A percentile compares a stretch with the other conserved stretches of the same genome.
These are phyloP conservation scores for Hypoxylon sp. DNA, from an alignment of 2,329 filamentous ascomycete genomes.

Conservation along the genomic window DNA sequence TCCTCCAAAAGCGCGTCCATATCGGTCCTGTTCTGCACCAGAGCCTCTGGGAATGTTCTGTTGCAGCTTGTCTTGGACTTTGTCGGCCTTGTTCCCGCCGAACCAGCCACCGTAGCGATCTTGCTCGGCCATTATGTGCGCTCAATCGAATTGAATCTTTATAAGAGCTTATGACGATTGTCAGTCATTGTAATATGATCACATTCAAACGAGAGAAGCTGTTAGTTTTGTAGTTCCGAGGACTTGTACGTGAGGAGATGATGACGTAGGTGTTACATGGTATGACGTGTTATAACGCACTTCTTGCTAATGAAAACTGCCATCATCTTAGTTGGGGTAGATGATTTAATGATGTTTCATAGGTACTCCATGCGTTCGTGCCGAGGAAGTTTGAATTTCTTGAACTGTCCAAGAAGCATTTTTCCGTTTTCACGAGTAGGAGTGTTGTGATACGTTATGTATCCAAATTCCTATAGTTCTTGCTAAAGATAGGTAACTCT, in stretches of 20 bases:
- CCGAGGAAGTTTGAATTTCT: too few species aligned
- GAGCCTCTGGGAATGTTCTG: conserved; percentile 29
- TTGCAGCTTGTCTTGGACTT: conserved; percentile 27
- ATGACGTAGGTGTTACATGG: conserved; percentile 32
- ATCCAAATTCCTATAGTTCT: too few species aligned
- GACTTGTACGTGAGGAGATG: conserved; percentile 15
- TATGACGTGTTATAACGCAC: conserved; percentile 25
- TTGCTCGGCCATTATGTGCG: too few species aligned
- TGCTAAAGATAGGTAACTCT: too few species aligned
- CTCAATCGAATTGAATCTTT: too few species aligned
- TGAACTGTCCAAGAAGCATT: too few species aligned
- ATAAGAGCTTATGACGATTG: too few species aligned
- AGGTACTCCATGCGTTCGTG: too few species aligned
- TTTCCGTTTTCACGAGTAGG: too few species aligned
- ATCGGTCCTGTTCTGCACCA: conserved; percentile 40
- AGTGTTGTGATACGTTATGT: too few species aligned
- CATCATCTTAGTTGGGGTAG: neutral
- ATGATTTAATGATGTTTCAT: too few species aligned
- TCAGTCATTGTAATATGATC: conserved; percentile 44
- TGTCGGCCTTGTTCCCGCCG: conserved; percentile 28
- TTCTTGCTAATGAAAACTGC: conserved; percentile 4
- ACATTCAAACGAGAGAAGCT: neutral
- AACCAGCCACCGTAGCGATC: conserved; percentile 39
- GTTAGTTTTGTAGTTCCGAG: conserved; percentile 10
- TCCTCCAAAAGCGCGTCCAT: conserved; percentile 37